Evolutionary conservation across 225 moss, liverwort and hornwort genomes (phyloP).

Genomic region (Rhytidiadelphus loreus): DNA sequence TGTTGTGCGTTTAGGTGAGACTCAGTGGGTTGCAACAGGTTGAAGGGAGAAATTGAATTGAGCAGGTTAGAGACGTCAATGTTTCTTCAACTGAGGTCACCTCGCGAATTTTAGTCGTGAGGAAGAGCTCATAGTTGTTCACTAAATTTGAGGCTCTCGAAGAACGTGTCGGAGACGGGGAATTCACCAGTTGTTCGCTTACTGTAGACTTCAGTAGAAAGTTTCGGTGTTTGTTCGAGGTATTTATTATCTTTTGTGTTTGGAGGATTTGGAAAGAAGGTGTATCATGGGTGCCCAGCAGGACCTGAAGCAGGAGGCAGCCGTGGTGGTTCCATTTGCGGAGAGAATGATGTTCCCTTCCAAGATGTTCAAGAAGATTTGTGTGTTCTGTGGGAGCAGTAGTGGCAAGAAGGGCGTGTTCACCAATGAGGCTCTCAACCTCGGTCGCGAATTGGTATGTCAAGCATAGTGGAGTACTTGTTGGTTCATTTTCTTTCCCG

Average conservation of each 20-base stretch:
- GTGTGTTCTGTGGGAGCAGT: conserved; percentile 39
- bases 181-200: not conserved
- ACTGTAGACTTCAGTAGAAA: not conserved
- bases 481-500: not conserved
- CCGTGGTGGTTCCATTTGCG: not conserved
- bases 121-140: not conserved
- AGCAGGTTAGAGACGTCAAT: not conserved
- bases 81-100: not conserved
- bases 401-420: conserved; percentile 44
- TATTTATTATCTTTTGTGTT: not conserved
- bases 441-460: conserved; percentile 37
- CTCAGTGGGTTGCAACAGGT: not conserved
- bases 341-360: conserved; percentile 4
- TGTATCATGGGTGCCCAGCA: conserved; percentile 17
- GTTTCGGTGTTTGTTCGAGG: not conserved
- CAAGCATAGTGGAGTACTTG: not conserved
- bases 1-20: not conserved
- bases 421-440: conserved; percentile 33
- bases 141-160: not conserved
- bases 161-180: not conserved
- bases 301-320: conserved; percentile 9
- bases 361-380: conserved; percentile 40
- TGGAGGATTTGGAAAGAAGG: not conserved
- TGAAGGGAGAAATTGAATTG: not conserved
- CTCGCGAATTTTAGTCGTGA: not conserved